Conservation (phyloP, 1,284 basidiomycete genomes). For the Gastroboletus turbinatus region DNA sequence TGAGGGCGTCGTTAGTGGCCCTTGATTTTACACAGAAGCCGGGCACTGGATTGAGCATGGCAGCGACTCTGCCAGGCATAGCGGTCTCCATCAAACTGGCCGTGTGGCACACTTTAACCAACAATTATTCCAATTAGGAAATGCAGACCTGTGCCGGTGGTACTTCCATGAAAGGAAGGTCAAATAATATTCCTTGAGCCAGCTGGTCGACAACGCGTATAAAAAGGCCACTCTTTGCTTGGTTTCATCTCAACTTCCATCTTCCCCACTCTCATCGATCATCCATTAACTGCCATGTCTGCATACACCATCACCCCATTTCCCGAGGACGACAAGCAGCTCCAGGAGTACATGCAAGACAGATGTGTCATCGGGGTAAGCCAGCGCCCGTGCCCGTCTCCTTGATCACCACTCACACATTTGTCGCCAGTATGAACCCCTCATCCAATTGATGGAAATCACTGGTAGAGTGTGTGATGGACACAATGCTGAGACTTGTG, state of each 20-base stretch:
- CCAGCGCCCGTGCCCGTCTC: slow-evolving; percentile 28
- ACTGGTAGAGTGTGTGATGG: too few species aligned
- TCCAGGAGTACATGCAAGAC: slow-evolving; percentile 73
- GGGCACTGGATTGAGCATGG: slow-evolving; percentile 29
- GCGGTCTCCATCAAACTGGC: slow-evolving; percentile 24
- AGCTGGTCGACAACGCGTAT: slow-evolving; percentile 14
- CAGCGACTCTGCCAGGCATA: slow-evolving; percentile 14
- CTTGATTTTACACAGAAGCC: slow-evolving; percentile 35
- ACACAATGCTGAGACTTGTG: too few species aligned
- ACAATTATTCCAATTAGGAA: slow-evolving; percentile 8
- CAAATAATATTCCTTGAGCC: not conserved
- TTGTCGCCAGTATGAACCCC: too few species aligned
- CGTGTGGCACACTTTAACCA: not conserved
- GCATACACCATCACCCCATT: slow-evolving; percentile 53
- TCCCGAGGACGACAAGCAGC: slow-evolving; percentile 59
- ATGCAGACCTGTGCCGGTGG: slow-evolving; percentile 1
- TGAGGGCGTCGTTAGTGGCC: slow-evolving; percentile 13
- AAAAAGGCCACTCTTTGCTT: slow-evolving; percentile 17
- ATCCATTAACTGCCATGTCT: slow-evolving; percentile 11
- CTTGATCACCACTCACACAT: too few species aligned
- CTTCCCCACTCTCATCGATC: not conserved
- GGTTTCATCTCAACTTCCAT: slow-evolving; percentile 6
- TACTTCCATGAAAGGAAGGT: slow-evolving; percentile 4
- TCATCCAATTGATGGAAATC: too few species aligned
- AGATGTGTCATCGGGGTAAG: slow-evolving; percentile 73